Evolutionary conservation across 2,329 filamentous ascomycete genomes (phyloP).

Genomic region (Graphilbum fragrans): DNA sequence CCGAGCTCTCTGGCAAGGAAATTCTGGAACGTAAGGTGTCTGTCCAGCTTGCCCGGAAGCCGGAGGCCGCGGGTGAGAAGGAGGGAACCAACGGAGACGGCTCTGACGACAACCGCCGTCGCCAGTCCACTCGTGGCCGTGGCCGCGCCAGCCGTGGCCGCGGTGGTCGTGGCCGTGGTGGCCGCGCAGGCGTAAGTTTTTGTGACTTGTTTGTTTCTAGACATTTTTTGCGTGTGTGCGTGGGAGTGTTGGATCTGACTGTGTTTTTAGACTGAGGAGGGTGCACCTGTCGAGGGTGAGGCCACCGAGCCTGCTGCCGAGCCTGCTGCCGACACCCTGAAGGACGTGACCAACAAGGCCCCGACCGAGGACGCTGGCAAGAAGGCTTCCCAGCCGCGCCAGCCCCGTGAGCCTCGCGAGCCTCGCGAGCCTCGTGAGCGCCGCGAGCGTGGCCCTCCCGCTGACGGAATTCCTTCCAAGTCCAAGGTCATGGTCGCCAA

Average conservation of each 20-base stretch:
- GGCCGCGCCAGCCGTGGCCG: constrained; percentile 55
- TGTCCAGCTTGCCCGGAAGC: constrained; percentile 96
- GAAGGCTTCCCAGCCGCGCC: constrained; percentile 37
- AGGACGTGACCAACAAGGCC: constrained; percentile 47
- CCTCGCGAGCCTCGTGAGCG: constrained; percentile 43
- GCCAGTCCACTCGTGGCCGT: constrained; percentile 51
- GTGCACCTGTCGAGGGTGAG: constrained; percentile 30
- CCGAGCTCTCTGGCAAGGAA: constrained; percentile 91
- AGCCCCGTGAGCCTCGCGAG: constrained; percentile 51
- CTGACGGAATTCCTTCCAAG: constrained; percentile 96
- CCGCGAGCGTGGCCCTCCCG: constrained; percentile 82
- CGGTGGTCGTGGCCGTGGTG: constrained; percentile 54
- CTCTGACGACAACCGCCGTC: constrained; percentile 51
- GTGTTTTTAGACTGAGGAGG: constrained; percentile 24
- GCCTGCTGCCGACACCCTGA: constrained; percentile 41
- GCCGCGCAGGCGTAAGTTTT: constrained; percentile 42
- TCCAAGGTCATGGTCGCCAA: constrained; percentile 99
- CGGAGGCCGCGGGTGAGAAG: constrained; percentile 73
- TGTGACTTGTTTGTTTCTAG: too few species aligned
- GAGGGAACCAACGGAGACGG: constrained; percentile 69
- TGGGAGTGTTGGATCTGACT: background rate
- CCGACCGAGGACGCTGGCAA: constrained; percentile 49
- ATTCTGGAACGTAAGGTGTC: constrained; percentile 98
- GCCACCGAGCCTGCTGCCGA: constrained; percentile 33
- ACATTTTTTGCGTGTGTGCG: background rate